Conservation (phyloP, 108 stramenopile genomes). For the Nitzschia inconspicua region DNA sequence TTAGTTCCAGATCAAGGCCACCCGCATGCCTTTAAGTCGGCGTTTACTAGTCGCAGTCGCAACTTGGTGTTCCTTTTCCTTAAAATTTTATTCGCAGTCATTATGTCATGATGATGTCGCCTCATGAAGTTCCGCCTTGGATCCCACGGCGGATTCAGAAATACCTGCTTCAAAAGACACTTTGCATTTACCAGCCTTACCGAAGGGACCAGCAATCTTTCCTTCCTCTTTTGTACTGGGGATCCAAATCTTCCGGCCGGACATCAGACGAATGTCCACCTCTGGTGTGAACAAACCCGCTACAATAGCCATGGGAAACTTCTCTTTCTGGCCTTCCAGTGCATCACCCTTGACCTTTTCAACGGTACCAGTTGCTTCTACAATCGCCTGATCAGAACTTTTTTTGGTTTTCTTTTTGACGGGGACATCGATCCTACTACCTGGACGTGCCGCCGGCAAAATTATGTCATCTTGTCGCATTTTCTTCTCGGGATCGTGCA, state of each 20-base stretch:
- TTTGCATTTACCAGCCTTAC: slow-evolving; percentile 95
- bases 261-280: slow-evolving; percentile 70
- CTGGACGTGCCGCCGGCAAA: slow-evolving; percentile 58
- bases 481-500: slow-evolving; percentile 72
- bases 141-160: slow-evolving; percentile 40
- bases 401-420: slow-evolving; percentile 43
- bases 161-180: slow-evolving; percentile 78
- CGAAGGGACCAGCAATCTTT: slow-evolving; percentile 76
- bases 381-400: slow-evolving; percentile 28
- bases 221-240: slow-evolving; percentile 70
- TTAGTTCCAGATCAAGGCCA: no score
- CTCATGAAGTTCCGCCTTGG: slow-evolving; percentile 39
- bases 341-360: slow-evolving; percentile 79
- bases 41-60: no score
- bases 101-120: no score
- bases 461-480: slow-evolving; percentile 72
- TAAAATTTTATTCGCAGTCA: no score
- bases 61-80: no score
- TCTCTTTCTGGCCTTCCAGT: slow-evolving; percentile 25
- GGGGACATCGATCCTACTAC: slow-evolving; percentile 56
- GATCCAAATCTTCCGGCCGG: slow-evolving; percentile 55
- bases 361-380: slow-evolving; percentile 58
- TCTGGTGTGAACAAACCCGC: slow-evolving; percentile 88
- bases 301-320: slow-evolving; percentile 70
- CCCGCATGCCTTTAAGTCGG: no score